phyloP scores from a whole-genome alignment of 495 filamentous ascomycete genomes.

The Aspergillus panamensis region DNA sequence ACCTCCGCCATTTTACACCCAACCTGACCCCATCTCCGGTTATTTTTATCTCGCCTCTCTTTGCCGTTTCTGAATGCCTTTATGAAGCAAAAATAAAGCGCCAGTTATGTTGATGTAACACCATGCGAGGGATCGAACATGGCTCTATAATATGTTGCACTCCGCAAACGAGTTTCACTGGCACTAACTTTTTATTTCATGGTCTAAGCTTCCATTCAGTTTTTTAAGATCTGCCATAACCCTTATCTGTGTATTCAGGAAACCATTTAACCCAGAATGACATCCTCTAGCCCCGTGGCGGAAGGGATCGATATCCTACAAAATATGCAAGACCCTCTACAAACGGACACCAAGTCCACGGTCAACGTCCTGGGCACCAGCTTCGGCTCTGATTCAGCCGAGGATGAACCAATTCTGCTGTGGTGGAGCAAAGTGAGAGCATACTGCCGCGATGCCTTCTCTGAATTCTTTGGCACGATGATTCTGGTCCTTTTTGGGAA shows the following conservation, averaged over 20 bases:
- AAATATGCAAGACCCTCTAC: background rate
- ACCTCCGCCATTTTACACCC: background rate
- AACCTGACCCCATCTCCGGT: background rate
- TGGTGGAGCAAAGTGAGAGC: conserved; percentile 48
- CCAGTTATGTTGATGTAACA: background rate
- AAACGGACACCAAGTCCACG: background rate
- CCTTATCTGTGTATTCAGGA: no score
- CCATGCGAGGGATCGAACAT: background rate
- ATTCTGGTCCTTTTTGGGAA: conserved; percentile 63
- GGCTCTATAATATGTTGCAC: conserved; percentile 3
- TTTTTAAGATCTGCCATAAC: background rate
- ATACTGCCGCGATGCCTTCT: conserved; percentile 51
- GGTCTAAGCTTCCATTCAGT: background rate
- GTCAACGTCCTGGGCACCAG: background rate
- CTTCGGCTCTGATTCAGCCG: background rate
- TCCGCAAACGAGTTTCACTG: background rate
- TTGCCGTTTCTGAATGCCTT: background rate
- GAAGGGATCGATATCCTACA: conserved; percentile 5
- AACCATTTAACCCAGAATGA: background rate
- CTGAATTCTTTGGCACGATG: conserved; percentile 63
- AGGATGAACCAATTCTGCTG: conserved; percentile 20
- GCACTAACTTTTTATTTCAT: background rate
- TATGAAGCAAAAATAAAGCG: background rate
- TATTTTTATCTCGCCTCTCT: background rate
- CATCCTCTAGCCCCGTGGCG: background rate